Evolutionary conservation across 2,329 filamentous ascomycete genomes (phyloP).

Genomic region (Hypoxylon sp.): DNA sequence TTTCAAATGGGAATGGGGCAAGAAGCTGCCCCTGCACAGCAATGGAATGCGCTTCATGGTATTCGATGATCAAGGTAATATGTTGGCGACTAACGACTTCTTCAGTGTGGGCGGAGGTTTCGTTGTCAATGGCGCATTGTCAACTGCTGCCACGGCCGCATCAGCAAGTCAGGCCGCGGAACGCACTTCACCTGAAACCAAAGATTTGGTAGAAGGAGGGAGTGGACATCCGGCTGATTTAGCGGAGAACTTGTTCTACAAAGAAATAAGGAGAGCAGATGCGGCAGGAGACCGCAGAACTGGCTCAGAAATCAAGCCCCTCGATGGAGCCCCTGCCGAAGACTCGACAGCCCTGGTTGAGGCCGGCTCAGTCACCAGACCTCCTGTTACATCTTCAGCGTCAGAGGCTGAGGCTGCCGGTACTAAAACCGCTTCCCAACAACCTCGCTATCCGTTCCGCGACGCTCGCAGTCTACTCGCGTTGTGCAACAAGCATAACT

Average conservation of each 20-base stretch:
- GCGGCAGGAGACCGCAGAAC: conserved; percentile 63
- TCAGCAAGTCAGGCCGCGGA: conserved; percentile 34
- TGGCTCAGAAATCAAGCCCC: conserved; percentile 60
- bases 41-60: conserved; percentile 68
- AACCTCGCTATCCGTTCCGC: conserved; percentile 64
- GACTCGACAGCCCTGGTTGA: conserved; percentile 38
- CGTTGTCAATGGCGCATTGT: conserved; percentile 66
- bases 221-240: conserved; percentile 62
- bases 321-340: conserved; percentile 48
- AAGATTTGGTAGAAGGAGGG: conserved; percentile 48
- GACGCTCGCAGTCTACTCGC: conserved; percentile 63
- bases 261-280: conserved; percentile 64
- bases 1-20: conserved; percentile 67
- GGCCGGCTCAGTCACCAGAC: conserved; percentile 7
- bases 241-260: conserved; percentile 68
- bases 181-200: conserved; percentile 35
- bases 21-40: conserved; percentile 66
- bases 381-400: conserved; percentile 34
- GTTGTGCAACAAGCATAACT: conserved; percentile 65
- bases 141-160: conserved; percentile 56
- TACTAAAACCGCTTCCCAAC: conserved; percentile 45
- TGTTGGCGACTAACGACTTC: conserved; percentile 65
- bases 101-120: conserved; percentile 69
- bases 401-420: conserved; percentile 32
- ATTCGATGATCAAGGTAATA: conserved; percentile 62